Conservation (phyloP, 352 stramenopile species). For the Phytopythium boreale region DNA sequence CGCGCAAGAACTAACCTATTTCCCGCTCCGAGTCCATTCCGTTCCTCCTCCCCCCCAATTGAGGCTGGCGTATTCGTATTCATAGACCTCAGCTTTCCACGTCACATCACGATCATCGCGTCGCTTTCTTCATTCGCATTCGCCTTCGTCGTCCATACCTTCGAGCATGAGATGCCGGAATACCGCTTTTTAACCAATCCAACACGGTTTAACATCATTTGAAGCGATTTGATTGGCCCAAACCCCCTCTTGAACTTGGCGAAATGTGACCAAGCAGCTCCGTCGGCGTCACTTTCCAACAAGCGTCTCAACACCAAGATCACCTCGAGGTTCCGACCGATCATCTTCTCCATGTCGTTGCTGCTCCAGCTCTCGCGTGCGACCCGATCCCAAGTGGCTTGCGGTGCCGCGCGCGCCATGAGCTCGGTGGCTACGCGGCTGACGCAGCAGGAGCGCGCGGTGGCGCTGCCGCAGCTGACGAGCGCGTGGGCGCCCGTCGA, state of each 20-base stretch:
- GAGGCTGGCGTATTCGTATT: conserved; percentile 8
- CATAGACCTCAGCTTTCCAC: conserved; percentile 10
- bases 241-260: neutral
- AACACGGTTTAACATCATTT: neutral
- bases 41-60: neutral
- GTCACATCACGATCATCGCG: neutral
- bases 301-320: neutral
- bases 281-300: neutral
- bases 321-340: neutral
- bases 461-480: conserved; percentile 39
- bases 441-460: conserved; percentile 37
- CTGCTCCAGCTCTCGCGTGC: neutral
- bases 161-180: no score
- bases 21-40: neutral
- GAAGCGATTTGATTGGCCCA: neutral
- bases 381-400: neutral
- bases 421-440: conserved; percentile 42
- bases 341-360: neutral
- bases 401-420: conserved; percentile 8
- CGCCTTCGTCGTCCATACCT: neutral
- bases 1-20: conserved; percentile 54
- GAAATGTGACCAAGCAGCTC: neutral
- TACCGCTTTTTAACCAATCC: neutral
- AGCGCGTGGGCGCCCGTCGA: conserved; percentile 48
- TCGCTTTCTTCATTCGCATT: neutral